These are phyloP conservation scores for Decorospora gaudefroyi DNA, from an alignment of 2,329 filamentous ascomycete genomes.

Conservation along the genomic window DNA sequence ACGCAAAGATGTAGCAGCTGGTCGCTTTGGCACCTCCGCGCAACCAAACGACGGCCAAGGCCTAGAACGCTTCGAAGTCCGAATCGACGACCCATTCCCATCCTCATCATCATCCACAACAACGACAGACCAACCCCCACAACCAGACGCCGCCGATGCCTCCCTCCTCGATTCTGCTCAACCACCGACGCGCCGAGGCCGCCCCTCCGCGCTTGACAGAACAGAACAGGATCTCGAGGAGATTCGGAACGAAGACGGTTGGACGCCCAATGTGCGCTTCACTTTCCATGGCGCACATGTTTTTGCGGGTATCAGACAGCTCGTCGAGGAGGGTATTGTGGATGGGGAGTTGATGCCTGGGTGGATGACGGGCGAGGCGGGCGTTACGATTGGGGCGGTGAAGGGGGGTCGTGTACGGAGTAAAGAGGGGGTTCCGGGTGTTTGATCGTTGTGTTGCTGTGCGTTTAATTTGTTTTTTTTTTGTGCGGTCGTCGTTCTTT, in stretches of 20 bases:
- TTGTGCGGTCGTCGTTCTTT: too few species aligned
- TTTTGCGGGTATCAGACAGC: constrained; percentile 75
- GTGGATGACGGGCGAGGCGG: constrained; percentile 89
- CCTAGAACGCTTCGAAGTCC: constrained; percentile 56
- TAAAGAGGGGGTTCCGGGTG: constrained; percentile 33
- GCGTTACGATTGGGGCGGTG: constrained; percentile 73
- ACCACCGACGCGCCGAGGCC: constrained; percentile 32
- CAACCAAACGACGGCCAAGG: constrained; percentile 44
- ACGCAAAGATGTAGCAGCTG: constrained; percentile 64
- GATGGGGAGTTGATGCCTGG: constrained; percentile 80
- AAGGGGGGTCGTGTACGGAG: constrained; percentile 64
- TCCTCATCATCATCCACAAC: too few species aligned
- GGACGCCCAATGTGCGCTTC: constrained; percentile 65
- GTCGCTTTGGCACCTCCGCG: constrained; percentile 67
- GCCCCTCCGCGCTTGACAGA: constrained; percentile 43
- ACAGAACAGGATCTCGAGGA: constrained; percentile 39
- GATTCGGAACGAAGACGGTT: constrained; percentile 42
- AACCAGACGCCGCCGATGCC: constrained; percentile 23
- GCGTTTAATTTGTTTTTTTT: too few species aligned
- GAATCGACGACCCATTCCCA: constrained; percentile 54
- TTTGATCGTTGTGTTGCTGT: too few species aligned
- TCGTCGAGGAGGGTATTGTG: constrained; percentile 76
- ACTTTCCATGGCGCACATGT: constrained; percentile 77
- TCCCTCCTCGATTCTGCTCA: constrained; percentile 22
- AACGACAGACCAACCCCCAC: constrained; percentile 4